Conservation (phyloP, 371 early-diverging fungal genomes). For the Mucor lusitanicus region DNA sequence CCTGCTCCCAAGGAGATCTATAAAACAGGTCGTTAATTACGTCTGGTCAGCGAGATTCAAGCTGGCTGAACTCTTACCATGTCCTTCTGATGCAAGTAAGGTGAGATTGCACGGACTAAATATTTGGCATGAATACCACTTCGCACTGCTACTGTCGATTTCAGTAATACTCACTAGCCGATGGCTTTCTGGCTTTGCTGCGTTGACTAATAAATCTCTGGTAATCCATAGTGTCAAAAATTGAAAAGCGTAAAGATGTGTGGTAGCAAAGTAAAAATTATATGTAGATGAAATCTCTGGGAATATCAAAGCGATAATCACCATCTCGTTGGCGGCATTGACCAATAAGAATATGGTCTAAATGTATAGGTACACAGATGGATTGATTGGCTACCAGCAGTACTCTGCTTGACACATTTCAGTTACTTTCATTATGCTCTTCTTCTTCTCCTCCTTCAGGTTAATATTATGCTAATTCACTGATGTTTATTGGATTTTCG, state of each 20-base stretch:
- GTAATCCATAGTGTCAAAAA: slow-evolving; percentile 25
- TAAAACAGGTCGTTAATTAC: neutral
- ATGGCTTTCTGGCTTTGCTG: slow-evolving; percentile 43
- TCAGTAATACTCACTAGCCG: slow-evolving; percentile 34
- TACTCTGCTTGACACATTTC: neutral
- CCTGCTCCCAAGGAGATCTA: slow-evolving; percentile 76
- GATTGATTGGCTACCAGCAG: neutral
- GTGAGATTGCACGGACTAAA: slow-evolving; percentile 33
- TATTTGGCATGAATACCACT: neutral
- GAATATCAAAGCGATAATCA: neutral
- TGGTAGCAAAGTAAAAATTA: neutral
- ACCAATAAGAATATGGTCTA: neutral
- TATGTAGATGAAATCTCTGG: neutral
- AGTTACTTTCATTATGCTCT: neutral
- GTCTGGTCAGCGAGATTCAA: neutral
- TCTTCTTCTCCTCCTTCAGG: neutral
- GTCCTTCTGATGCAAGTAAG: slow-evolving; percentile 39
- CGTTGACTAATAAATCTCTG: slow-evolving; percentile 38
- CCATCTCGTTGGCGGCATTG: neutral
- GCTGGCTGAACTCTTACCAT: slow-evolving; percentile 28
- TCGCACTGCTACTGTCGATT: neutral
- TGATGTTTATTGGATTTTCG: neutral
- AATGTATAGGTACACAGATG: neutral
- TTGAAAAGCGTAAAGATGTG: neutral
- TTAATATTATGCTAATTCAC: neutral